Evolutionary conservation across 2,329 filamentous ascomycete genomes (phyloP), one percentile per base, ranked within the genome.

Genomic region (Cladosporium sp.): DNA sequence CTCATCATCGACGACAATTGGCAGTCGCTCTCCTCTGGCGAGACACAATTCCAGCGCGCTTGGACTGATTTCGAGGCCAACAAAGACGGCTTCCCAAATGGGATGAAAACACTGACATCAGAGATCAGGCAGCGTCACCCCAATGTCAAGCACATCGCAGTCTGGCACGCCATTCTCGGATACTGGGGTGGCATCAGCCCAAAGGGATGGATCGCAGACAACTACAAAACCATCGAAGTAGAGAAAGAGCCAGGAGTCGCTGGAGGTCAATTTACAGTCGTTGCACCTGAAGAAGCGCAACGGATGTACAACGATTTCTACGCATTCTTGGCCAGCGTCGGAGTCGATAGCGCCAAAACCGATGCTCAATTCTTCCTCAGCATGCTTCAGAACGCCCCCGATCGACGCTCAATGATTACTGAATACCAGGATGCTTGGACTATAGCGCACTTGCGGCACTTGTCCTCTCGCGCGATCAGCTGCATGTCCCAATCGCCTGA

Each of bases 1-100:
- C 79, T 99, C 2, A 96, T 97, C 60, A 96, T 99, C 61, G 94
- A 99, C 65, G 94, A 99, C 69, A 96, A 95, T 66, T 99, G 94
- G 94, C 92, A 96, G 72, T 84, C 87, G 8, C 80, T 96, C 6
- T 47, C 84, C 83, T 75, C 80, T 61, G 81, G 78, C 3, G 73
- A 78, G 13, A 77, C 72, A 1, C 80, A 83, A 62, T 80, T 80
- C 62, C 68, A 74, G 36, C 74, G 80, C 13, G 79, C 78, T 13
- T 96, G 89, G 91, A 83, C 83, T 9, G 83, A 87, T 7, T 97
- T 99, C 62, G 92, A 97, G 69, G 94, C 93, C 0, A 89, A 95
- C 58, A 80, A 84, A 10, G 78, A 82, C 24, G 84, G 85, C 0
- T 99, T 99, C 59, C 92, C 93, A 0, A 77, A 82, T 2, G 94